Base-by-base conservation (phyloP, 2,329 filamentous ascomycete species). In the Chalaropsis thielavioides region DNA sequence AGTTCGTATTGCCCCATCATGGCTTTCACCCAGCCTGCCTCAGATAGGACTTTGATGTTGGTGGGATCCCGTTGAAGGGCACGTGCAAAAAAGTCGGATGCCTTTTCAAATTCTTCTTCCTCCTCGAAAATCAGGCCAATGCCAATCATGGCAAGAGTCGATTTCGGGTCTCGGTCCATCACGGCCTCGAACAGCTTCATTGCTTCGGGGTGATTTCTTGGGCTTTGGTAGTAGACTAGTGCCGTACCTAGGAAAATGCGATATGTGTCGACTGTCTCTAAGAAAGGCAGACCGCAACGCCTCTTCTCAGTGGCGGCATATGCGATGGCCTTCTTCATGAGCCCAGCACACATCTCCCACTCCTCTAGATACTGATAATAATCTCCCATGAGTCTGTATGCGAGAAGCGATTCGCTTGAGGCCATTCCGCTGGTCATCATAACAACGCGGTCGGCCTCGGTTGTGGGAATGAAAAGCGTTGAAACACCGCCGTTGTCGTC, bases 51-150 rank as follows among this genome's bases (percentile, higher is more conserved):
- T 38, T 86, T 87, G 22, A 91, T 78, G 69, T 96, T 96, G 11
- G 78, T 77, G 1, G 80, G 77, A 71, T 96, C 90, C 27, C 88
- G 83, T 68, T 85, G 73, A 31, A 95, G 74, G 1, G 94, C 94
- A 68, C 89, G 83, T 46, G 81, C 81, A 13, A 99, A 76, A 71
- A 95, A 96, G 35, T 87, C 82, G 46, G 92, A 84, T 0, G 95
- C 94, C 70, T 90, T 81, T 59, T 83, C 79, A 70, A 89, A 96
- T 68, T 97, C 88, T 71, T 96, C 88, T 69, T 96, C 91, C 70
- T 97, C 94, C 74, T 96, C 91, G 59, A 92, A 87, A 49, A 99
- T 92, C 27, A 97, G 76, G 0, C 94, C 95, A 41, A 96, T 84
- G 0, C 94, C 94, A 58, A 97, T 89, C 68, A 99, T 78, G 1